phyloP scores from a whole-genome alignment of 441 rosid species.

The Aleurites moluccanus region DNA sequence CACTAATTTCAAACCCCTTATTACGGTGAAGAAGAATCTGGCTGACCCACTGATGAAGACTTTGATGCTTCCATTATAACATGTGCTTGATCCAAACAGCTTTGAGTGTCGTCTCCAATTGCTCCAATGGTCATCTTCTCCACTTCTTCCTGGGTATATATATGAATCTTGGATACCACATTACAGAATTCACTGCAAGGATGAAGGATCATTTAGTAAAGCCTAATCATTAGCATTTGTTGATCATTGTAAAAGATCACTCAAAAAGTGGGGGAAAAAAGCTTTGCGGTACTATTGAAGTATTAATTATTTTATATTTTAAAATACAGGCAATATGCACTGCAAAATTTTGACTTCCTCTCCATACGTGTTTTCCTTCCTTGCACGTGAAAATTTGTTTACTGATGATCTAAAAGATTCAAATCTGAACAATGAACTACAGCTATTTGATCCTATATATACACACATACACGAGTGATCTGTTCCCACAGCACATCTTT shows the following conservation, averaged over 20 bases:
- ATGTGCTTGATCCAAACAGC: slow-evolving; percentile 90
- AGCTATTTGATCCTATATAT: too few relatives aligned
- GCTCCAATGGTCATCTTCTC: slow-evolving; percentile 69
- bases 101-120: slow-evolving; percentile 67
- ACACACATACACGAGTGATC: too few relatives aligned
- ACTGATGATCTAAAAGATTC: neutral
- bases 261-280: neutral
- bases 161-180: slow-evolving; percentile 85
- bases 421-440: neutral
- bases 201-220: neutral
- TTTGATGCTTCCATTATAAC: slow-evolving; percentile 72
- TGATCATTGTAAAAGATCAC: neutral
- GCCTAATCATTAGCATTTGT: neutral
- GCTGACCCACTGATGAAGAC: slow-evolving; percentile 87
- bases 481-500: too few relatives aligned
- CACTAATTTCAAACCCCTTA: slow-evolving; percentile 42
- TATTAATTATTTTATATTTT: neutral
- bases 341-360: neutral
- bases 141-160: slow-evolving; percentile 84
- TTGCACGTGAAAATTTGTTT: neutral
- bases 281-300: neutral
- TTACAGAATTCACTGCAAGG: slow-evolving; percentile 67
- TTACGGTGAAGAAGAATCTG: slow-evolving; percentile 72
- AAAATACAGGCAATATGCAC: neutral
- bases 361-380: neutral